A percentile compares a stretch with the other conserved stretches of the same genome.
phyloP scores from a whole-genome alignment of 495 filamentous ascomycete species.

The Oleoguttula mirabilis region DNA sequence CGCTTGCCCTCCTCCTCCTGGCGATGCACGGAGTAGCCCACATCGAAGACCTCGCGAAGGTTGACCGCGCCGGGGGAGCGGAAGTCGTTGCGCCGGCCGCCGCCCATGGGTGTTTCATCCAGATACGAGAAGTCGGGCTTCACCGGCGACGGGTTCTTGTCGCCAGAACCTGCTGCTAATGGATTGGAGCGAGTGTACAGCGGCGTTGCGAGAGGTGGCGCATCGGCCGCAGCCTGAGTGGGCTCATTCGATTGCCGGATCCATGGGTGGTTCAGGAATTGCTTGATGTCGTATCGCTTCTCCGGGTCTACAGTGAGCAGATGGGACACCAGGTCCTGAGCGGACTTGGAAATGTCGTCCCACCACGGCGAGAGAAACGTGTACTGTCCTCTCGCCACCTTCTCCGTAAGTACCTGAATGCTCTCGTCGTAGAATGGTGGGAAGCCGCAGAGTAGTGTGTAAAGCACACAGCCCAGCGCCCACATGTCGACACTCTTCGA shows the following conservation, averaged over 20 bases:
- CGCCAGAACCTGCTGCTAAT: neutral
- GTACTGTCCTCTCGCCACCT: constrained; percentile 92
- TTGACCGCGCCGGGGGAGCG: constrained; percentile 91
- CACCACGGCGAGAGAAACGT: constrained; percentile 98
- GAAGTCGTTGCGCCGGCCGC: constrained; percentile 70
- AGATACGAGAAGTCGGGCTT: constrained; percentile 43
- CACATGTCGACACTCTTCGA: constrained; percentile 99
- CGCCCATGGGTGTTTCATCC: constrained; percentile 43
- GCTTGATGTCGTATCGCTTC: constrained; percentile 74
- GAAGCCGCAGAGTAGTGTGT: constrained; percentile 93
- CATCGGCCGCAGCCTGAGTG: constrained; percentile 60
- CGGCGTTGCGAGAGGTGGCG: constrained; percentile 65
- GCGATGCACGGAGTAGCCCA: constrained; percentile 88
- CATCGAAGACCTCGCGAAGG: constrained; percentile 92
- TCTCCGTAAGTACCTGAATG: constrained; percentile 93
- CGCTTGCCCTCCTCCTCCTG: constrained; percentile 94
- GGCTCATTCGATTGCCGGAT: constrained; percentile 65
- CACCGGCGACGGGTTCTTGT: constrained; percentile 14
- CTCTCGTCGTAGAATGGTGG: constrained; percentile 98
- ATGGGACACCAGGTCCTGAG: constrained; percentile 88
- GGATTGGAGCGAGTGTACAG: constrained; percentile 39
- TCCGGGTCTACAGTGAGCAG: constrained; percentile 86
- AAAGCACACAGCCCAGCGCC: constrained; percentile 93
- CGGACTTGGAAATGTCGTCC: constrained; percentile 95
- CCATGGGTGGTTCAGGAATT: constrained; percentile 91